Evolutionary conservation across 192 early-diverging fungal species (phyloP).

Genomic region (Entomortierella chlamydospora): DNA sequence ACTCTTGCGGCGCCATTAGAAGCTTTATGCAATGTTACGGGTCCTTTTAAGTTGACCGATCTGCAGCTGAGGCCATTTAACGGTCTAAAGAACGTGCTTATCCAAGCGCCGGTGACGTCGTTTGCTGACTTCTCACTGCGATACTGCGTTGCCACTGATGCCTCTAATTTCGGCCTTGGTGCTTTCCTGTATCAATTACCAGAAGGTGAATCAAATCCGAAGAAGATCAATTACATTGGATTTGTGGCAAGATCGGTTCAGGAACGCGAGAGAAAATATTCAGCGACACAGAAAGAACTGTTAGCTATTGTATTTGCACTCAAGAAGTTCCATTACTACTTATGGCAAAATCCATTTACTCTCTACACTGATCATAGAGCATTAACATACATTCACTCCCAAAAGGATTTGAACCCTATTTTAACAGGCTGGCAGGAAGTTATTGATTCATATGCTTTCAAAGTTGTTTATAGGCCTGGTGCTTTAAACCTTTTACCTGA

Average conservation of each 20-base stretch:
- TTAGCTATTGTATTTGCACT: conserved; percentile 28
- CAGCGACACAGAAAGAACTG: conserved; percentile 37
- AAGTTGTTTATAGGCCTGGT: conserved; percentile 24
- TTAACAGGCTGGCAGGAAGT: conserved; percentile 19
- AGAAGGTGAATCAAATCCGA: conserved; percentile 2
- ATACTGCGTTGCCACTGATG: no score
- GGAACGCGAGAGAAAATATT: conserved; percentile 36
- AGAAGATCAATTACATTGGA: conserved; percentile 26
- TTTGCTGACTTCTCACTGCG: no score
- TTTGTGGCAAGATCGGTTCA: conserved; percentile 45
- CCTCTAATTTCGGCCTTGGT: conserved; percentile 18
- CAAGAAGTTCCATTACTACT: conserved; percentile 16
- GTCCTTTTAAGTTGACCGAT: conserved; percentile 5
- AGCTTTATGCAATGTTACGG: conserved; percentile 18
- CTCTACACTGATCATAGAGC: conserved; percentile 30
- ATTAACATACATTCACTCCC: conserved; percentile 5
- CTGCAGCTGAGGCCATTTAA: no score
- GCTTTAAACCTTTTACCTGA: conserved; percentile 23
- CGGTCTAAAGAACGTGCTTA: no score
- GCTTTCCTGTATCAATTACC: conserved; percentile 21
- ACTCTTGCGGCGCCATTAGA: conserved; percentile 25
- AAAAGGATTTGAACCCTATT: conserved; percentile 27
- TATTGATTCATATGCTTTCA: conserved; percentile 14
- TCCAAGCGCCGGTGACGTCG: no score
- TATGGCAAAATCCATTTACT: conserved; percentile 11